phyloP scores from a whole-genome alignment of 169 alveolate species.

The Amoebophrya sp. region DNA sequence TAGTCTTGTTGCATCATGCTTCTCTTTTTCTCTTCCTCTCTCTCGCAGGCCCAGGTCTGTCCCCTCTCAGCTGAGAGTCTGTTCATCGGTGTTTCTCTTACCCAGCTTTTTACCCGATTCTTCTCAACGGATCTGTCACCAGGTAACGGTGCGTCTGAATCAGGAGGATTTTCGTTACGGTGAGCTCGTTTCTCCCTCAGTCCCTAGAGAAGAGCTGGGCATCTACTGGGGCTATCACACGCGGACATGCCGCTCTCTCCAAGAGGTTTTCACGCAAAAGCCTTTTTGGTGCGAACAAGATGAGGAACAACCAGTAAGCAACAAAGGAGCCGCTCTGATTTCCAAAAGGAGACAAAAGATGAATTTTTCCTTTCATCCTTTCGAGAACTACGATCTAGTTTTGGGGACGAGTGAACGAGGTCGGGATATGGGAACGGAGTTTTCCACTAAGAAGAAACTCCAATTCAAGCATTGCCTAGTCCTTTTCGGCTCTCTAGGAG shows the following conservation, averaged over 20 bases:
- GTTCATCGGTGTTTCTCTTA: slow-evolving; percentile 31
- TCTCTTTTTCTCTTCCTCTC: neutral
- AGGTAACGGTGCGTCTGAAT: neutral
- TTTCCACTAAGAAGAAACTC: neutral
- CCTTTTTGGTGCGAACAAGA: neutral
- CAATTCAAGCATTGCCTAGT: neutral
- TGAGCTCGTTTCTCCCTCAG: slow-evolving; percentile 36
- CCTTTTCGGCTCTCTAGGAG: neutral
- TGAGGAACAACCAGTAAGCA: neutral
- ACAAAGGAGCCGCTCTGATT: neutral
- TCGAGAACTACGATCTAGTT: slow-evolving; percentile 32
- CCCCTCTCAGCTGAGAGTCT: slow-evolving; percentile 7
- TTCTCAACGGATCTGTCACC: neutral
- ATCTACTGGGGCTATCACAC: slow-evolving; percentile 48
- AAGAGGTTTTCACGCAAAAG: neutral
- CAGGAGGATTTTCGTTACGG: neutral
- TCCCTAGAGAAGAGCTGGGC: slow-evolving; percentile 36
- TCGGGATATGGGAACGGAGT: neutral
- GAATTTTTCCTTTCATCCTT: neutral
- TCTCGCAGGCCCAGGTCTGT: neutral
- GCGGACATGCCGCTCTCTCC: neutral
- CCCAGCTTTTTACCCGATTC: no score
- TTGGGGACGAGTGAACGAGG: slow-evolving; percentile 49
- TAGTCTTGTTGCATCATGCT: neutral
- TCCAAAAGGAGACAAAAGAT: neutral